Base-by-base conservation (phyloP, 2,329 filamentous ascomycete species). In the Trichophyton simii region DNA sequence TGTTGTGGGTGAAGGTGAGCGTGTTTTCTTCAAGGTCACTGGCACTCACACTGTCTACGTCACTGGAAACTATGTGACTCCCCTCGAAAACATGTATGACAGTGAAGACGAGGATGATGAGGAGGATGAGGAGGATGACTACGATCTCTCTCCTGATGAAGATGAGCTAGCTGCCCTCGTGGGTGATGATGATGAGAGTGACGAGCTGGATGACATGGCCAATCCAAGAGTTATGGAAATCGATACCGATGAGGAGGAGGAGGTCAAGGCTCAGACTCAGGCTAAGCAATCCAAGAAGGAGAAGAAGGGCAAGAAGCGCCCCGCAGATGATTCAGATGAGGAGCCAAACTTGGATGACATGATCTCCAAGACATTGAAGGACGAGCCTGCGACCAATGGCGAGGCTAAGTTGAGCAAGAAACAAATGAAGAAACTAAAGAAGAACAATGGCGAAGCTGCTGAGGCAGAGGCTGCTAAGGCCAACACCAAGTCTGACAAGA, bases 391-490 rank as follows among this genome's bases (percentile, higher is more conserved):
- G 44, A 69, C 72, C 25, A 55, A 55, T 20, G 52, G 52, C 4
- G 87, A 91, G 68, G 73, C 81, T 67, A 91, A 91, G 80, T 82
- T 91, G 65, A 91, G 86, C 83, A 96, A 96, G 83, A 96, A 96
- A 81, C 89, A 97, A 77, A 85, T 88, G 73, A 97, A 97, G 87
- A 96, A 96, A 76, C 83, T 88, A 70, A 97, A 99, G 87, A 96
- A 96, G 83, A 97, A 97, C 82, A 89, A 95, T 74, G 94, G 92
- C 67, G 88, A 96, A 73, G 86, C 94, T 63, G 84, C 87, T 63
- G 77, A 81, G 59, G 73, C 72, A 70, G 71, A 54, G 70, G 70
- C 60, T 68, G 73, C 77, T 54, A 78, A 82, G 66, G 78, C 82
- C 67, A 77, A 82, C 66, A 76, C 75, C 66, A 85, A 86, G 81